These are phyloP conservation scores for Lichenothelia convexa DNA, from an alignment of 495 filamentous ascomycete species.

Conservation along the genomic window DNA sequence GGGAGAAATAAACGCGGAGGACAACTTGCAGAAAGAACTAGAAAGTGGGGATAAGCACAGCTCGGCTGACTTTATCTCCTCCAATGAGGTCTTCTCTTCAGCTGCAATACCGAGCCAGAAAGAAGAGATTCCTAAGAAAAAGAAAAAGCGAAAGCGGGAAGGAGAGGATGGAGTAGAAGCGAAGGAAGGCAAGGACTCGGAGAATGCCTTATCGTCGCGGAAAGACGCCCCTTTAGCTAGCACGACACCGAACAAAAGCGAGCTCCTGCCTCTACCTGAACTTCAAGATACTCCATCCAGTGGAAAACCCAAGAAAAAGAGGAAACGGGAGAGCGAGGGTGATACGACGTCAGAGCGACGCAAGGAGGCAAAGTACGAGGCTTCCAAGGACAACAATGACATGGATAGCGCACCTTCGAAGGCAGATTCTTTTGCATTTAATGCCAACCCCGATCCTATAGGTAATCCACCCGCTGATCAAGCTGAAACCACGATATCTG, in stretches of 20 bases:
- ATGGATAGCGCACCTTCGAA: no score
- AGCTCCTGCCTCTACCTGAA: background rate
- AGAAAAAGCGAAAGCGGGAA: conserved; percentile 2
- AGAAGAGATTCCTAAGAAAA: background rate
- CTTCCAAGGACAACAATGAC: no score
- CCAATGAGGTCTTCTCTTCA: no score
- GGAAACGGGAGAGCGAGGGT: background rate
- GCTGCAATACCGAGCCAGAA: background rate
- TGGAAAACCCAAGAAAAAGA: background rate
- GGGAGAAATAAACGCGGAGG: no score
- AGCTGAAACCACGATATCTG: background rate
- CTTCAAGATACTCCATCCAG: conserved; percentile 1
- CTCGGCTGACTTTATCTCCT: no score
- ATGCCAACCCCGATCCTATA: no score
- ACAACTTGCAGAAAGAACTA: no score
- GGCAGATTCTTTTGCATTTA: no score
- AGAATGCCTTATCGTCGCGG: background rate
- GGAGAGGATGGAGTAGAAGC: conserved; percentile 3
- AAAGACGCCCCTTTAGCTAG: background rate
- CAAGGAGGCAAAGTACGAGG: no score
- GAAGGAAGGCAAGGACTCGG: conserved; percentile 3
- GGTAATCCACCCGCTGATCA: background rate
- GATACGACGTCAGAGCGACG: no score
- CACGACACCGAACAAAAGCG: background rate
- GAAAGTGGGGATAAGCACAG: no score